phyloP scores from a whole-genome alignment of 2,329 filamentous ascomycete species.

The Microdochium paspali region DNA sequence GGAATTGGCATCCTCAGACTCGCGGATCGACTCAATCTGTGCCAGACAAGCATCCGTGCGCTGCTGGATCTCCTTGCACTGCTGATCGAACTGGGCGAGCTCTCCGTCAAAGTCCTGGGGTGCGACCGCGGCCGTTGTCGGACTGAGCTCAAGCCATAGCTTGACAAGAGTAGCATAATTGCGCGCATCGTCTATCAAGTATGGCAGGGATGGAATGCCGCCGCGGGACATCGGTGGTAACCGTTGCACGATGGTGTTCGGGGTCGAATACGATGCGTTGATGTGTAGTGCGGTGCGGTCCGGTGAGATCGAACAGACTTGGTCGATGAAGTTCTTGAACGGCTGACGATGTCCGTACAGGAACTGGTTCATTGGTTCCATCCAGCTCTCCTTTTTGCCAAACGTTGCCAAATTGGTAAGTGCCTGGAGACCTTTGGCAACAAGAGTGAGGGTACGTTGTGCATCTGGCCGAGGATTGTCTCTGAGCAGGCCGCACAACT shows the following conservation, averaged over 20 bases:
- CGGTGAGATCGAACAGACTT: conserved; percentile 72
- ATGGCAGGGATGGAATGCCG: conserved; percentile 87
- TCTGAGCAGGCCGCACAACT: conserved; percentile 74
- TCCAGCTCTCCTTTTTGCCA: conserved; percentile 94
- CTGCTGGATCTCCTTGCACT: conserved; percentile 39
- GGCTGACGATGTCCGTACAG: conserved; percentile 64
- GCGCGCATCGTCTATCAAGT: conserved; percentile 80
- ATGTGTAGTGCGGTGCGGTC: conserved; percentile 56
- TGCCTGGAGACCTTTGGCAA: conserved; percentile 86
- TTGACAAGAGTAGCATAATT: conserved; percentile 78
- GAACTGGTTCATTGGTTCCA: conserved; percentile 97
- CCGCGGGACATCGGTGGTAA: conserved; percentile 74
- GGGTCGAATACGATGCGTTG: conserved; percentile 84
- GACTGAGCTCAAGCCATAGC: conserved; percentile 59
- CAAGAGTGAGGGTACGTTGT: conserved; percentile 80
- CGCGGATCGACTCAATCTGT: conserved; percentile 35
- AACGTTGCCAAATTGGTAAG: conserved; percentile 86
- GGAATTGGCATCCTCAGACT: conserved; percentile 23
- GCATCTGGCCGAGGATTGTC: conserved; percentile 78
- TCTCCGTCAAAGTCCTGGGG: conserved; percentile 38
- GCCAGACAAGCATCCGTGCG: conserved; percentile 42
- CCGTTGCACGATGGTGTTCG: conserved; percentile 78
- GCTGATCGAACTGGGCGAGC: conserved; percentile 39
- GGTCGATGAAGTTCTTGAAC: conserved; percentile 82
- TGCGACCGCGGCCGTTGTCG: conserved; percentile 16